Percentiles rank a stretch among this genome's conserved stretches.
Conservation (phyloP, 2,329 filamentous ascomycete genomes). For the Pyricularia pennisetigena region DNA sequence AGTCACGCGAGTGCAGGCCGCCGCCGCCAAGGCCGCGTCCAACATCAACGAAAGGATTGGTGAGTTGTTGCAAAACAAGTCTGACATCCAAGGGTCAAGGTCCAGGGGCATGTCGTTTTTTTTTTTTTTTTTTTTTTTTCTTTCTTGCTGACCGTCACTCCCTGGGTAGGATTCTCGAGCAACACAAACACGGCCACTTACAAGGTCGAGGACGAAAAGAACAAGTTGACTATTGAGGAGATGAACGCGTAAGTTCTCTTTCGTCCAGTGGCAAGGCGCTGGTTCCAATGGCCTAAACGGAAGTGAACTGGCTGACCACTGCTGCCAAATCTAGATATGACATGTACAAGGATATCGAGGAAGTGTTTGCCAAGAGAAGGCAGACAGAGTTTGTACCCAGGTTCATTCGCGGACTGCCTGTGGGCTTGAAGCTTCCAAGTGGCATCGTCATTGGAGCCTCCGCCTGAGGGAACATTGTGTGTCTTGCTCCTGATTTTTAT, state of each 20-base stretch:
- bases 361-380: constrained; percentile 16
- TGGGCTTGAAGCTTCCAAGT: background rate
- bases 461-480: background rate
- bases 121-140: too few species aligned
- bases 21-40: constrained; percentile 45
- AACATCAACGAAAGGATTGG: constrained; percentile 57
- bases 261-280: too few species aligned
- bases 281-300: background rate
- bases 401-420: background rate
- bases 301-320: background rate
- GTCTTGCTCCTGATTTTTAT: background rate
- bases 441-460: background rate
- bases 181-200: constrained; percentile 48
- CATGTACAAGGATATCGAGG: constrained; percentile 46
- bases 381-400: background rate
- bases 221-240: constrained; percentile 57
- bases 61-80: constrained; percentile 12
- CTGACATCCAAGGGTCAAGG: background rate
- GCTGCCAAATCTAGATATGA: constrained; percentile 34
- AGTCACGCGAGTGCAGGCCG: constrained; percentile 44
- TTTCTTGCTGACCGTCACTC: constrained; percentile 4
- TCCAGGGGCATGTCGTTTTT: too few species aligned
- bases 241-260: constrained; percentile 48
- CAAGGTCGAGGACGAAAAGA: constrained; percentile 50
- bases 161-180: constrained; percentile 42